These are phyloP conservation scores for Pseudogymnoascus sp. DNA, from an alignment of 2,329 filamentous ascomycete species.

Conservation along the genomic window DNA sequence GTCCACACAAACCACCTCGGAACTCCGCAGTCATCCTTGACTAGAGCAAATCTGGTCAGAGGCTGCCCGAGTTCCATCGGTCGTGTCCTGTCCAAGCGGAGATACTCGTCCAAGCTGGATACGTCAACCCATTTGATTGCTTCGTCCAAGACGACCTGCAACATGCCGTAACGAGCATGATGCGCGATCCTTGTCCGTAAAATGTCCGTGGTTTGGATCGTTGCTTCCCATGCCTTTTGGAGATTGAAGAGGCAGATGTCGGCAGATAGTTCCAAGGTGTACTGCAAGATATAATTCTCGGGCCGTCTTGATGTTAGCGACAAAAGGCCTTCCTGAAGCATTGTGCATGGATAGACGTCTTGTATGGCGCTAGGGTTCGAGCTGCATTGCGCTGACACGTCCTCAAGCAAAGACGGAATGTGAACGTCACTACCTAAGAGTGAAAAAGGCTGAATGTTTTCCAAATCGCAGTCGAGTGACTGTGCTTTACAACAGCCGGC, in stretches of 20 bases:
- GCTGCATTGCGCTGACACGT: neutral
- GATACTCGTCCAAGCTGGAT: neutral
- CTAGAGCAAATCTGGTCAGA: neutral
- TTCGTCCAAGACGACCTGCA: neutral
- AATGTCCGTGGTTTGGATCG: slow-evolving; percentile 15
- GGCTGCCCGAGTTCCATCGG: neutral
- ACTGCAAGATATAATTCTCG: slow-evolving; percentile 28
- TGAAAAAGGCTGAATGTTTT: neutral
- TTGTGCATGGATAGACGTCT: slow-evolving; percentile 31
- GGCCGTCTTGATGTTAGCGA: slow-evolving; percentile 24
- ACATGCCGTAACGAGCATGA: slow-evolving; percentile 16
- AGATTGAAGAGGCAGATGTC: neutral
- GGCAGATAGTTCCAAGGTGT: slow-evolving; percentile 2
- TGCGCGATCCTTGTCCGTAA: slow-evolving; percentile 27
- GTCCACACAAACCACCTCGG: neutral
- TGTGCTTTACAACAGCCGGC: too few species aligned
- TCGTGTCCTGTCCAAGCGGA: neutral
- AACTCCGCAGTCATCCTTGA: neutral
- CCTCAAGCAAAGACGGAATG: neutral
- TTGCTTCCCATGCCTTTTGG: slow-evolving; percentile 9
- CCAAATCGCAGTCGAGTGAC: too few species aligned
- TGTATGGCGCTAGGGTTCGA: slow-evolving; percentile 16
- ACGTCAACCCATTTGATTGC: neutral
- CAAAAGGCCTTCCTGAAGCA: slow-evolving; percentile 30
- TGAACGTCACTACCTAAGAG: neutral